Percentiles rank a stretch among this genome's conserved stretches.
Conservation (phyloP, 306 rosid species). For the Prunus dulcis region DNA sequence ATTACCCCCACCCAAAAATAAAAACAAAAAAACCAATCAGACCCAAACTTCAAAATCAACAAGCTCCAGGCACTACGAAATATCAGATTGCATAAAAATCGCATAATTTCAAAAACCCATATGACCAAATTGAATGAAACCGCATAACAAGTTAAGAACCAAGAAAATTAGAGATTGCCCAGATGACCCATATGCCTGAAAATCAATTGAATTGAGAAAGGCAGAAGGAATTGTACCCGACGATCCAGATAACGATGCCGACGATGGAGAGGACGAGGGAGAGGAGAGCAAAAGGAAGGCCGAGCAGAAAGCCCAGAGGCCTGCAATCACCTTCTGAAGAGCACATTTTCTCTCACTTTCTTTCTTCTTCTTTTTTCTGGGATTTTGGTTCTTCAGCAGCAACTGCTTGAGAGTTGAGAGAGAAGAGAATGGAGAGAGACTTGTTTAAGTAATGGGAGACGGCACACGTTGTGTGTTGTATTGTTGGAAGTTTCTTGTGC, state of each 20-base stretch:
- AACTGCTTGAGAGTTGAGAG: background rate
- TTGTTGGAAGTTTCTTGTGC: too few relatives aligned
- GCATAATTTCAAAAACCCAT: background rate
- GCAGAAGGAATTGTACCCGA: constrained; percentile 43
- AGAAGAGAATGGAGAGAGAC: too few relatives aligned
- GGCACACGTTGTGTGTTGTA: too few relatives aligned
- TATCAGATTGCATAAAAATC: background rate
- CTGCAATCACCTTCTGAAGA: constrained; percentile 77
- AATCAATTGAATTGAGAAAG: background rate
- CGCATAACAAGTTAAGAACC: too few relatives aligned
- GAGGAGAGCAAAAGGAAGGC: constrained; percentile 85
- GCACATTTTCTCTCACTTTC: constrained; percentile 43
- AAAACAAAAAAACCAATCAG: constrained; percentile 5
- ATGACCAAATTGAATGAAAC: background rate
- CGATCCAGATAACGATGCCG: constrained; percentile 69
- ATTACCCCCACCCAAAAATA: background rate
- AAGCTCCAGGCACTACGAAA: constrained; percentile 5
- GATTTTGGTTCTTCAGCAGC: background rate
- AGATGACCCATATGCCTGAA: background rate
- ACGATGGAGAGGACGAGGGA: constrained; percentile 64
- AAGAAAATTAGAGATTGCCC: background rate
- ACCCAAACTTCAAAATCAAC: background rate
- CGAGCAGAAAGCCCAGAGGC: constrained; percentile 84
- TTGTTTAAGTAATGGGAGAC: too few relatives aligned
- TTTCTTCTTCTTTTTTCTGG: background rate